phyloP scores from a whole-genome alignment of 1,139 yeast species.

The Nakaseomyces kungkrabaensis region DNA sequence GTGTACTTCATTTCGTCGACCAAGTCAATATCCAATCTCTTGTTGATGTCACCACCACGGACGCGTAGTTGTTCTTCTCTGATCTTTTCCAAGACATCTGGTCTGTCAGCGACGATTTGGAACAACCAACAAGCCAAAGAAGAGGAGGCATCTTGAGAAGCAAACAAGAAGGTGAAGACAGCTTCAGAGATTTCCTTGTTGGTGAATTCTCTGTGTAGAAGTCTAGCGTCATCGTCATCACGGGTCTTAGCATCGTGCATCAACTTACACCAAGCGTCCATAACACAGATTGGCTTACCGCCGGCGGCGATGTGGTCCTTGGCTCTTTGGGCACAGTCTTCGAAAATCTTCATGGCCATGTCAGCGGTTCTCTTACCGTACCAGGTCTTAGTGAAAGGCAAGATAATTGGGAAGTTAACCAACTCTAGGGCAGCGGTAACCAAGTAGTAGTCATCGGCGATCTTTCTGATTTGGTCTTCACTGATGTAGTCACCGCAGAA shows the following conservation, averaged over 20 bases:
- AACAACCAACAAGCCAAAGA: conserved; percentile 98
- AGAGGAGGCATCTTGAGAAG: conserved; percentile 96
- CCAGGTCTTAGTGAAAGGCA: conserved; percentile 97
- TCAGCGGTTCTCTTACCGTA: conserved; percentile 91
- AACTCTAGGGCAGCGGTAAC: conserved; percentile 93
- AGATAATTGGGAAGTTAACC: conserved; percentile 91
- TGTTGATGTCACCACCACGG: conserved; percentile 63
- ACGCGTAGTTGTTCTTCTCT: conserved; percentile 86
- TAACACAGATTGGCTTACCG: conserved; percentile 73
- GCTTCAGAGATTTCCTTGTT: conserved; percentile 93
- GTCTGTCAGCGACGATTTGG: conserved; percentile 91
- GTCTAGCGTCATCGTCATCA: conserved; percentile 37
- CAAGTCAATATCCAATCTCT: conserved; percentile 55
- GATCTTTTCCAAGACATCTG: conserved; percentile 73
- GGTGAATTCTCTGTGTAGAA: conserved; percentile 71
- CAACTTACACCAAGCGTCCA: conserved; percentile 88
- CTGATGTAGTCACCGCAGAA: conserved; percentile 94
- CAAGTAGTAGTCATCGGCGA: conserved; percentile 84
- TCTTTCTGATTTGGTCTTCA: conserved; percentile 73
- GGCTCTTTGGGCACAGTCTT: conserved; percentile 76
- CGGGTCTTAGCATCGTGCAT: conserved; percentile 69
- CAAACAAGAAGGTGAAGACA: conserved; percentile 89
- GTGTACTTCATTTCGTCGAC: conserved; percentile 85
- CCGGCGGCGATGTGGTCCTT: conserved; percentile 71
- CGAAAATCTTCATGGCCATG: conserved; percentile 86